Percentiles rank a stretch among this genome's conserved stretches.
These are phyloP conservation scores for Tricholoma terreum DNA, from an alignment of 768 basidiomycete species.

Conservation along the genomic window DNA sequence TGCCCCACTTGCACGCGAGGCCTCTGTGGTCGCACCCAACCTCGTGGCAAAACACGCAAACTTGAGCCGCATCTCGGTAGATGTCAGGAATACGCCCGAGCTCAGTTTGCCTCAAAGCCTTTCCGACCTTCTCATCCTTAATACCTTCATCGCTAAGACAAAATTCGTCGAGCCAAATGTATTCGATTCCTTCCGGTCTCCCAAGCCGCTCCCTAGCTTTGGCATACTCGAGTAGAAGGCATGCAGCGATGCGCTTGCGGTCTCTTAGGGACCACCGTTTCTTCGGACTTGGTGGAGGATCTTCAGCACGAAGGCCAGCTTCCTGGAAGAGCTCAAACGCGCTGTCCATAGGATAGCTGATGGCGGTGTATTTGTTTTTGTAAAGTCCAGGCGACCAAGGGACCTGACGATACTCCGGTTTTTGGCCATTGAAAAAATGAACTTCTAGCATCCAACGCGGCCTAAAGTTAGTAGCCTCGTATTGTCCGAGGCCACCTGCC, in stretches of 20 bases:
- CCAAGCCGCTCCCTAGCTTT: not conserved
- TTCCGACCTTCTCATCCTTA: too few relatives aligned
- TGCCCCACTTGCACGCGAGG: conserved; percentile 12
- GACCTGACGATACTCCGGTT: too few relatives aligned
- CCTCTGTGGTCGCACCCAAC: conserved; percentile 11
- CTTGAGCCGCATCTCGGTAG: conserved; percentile 8
- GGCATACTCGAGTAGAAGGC: not conserved
- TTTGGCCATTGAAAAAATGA: too few relatives aligned
- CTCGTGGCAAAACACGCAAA: conserved; percentile 15
- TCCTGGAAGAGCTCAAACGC: too few relatives aligned
- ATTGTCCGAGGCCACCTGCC: not conserved
- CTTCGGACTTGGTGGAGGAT: too few relatives aligned
- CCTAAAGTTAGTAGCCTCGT: too few relatives aligned
- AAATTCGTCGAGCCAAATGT: conserved; percentile 10
- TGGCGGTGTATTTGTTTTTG: not conserved
- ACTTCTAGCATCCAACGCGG: too few relatives aligned
- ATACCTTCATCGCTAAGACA: not conserved
- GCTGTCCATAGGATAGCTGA: too few relatives aligned
- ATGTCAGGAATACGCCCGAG: conserved; percentile 14
- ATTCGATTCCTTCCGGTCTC: not conserved
- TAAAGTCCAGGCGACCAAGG: too few relatives aligned
- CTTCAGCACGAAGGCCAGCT: too few relatives aligned
- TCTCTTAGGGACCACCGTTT: too few relatives aligned
- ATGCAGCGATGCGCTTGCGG: not conserved
- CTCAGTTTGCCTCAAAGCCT: not conserved